Conservation (phyloP, 2,329 filamentous ascomycete genomes). For the Fusarium brevicatenulatum region DNA sequence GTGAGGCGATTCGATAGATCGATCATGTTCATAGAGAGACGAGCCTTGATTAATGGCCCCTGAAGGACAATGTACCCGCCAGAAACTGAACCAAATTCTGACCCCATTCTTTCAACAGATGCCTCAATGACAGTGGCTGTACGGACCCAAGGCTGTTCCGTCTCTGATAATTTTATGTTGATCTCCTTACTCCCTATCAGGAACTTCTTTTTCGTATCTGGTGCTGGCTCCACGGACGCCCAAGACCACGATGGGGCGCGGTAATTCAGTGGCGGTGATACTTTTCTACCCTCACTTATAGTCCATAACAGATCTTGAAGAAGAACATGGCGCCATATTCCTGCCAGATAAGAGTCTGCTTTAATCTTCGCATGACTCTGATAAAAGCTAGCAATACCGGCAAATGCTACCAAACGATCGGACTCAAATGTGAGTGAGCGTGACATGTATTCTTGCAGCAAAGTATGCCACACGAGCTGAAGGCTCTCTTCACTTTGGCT, state of each 20-base stretch:
- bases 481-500: not conserved
- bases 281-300: conserved; percentile 27
- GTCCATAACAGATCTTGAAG: conserved; percentile 24
- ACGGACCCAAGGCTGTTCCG: conserved; percentile 16
- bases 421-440: conserved; percentile 32
- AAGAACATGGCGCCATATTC: conserved; percentile 26
- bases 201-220: not conserved
- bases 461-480: conserved; percentile 8
- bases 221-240: conserved; percentile 29
- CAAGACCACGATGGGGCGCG: conserved; percentile 37
- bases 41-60: conserved; percentile 27
- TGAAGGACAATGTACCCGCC: conserved; percentile 17
- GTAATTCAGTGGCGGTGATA: conserved; percentile 25
- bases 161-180: not conserved
- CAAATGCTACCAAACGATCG: conserved; percentile 29
- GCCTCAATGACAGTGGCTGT: conserved; percentile 5
- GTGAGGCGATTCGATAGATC: conserved; percentile 23
- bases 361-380: conserved; percentile 9
- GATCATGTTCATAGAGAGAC: conserved; percentile 16
- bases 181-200: conserved; percentile 9
- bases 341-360: conserved; percentile 22
- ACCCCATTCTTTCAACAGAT: conserved; percentile 9
- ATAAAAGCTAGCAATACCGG: conserved; percentile 27
- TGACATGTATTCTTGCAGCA: conserved; percentile 28
- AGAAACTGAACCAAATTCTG: conserved; percentile 21